These are phyloP conservation scores for Rauvolfia tetraphylla DNA, from an alignment of 257 asterid genomes.

Conservation along the genomic window DNA sequence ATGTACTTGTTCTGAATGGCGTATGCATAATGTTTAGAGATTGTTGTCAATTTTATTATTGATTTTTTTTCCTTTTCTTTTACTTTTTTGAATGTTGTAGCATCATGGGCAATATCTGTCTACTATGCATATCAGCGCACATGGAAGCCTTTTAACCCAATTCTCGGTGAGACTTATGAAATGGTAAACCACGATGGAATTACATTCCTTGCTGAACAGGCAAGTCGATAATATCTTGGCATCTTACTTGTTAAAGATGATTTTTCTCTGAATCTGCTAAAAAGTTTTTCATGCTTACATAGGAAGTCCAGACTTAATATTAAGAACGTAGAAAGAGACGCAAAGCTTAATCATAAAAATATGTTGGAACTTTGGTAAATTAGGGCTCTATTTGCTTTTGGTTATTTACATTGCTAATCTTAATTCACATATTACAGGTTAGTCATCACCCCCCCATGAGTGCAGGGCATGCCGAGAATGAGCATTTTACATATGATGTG, in stretches of 20 bases:
- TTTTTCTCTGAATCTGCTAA: neutral
- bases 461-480: constrained; percentile 96
- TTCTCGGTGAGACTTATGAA: constrained; percentile 98
- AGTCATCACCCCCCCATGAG: constrained; percentile 98
- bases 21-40: neutral
- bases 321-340: neutral
- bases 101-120: constrained; percentile 89
- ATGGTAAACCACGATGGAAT: constrained; percentile 81
- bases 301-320: neutral
- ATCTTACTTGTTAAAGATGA: neutral
- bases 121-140: constrained; percentile 93
- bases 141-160: constrained; percentile 99
- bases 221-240: constrained; percentile 17
- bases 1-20: too few species aligned
- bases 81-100: constrained; percentile 41
- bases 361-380: neutral
- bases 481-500: constrained; percentile 79
- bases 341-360: neutral
- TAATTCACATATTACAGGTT: constrained; percentile 26
- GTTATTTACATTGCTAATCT: neutral
- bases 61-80: neutral
- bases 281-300: neutral
- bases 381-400: neutral
- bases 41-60: neutral
- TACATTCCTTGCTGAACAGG: constrained; percentile 93